These are phyloP conservation scores for Sporothrix brasiliensis DNA, from an alignment of 2,329 filamentous ascomycete species.

Conservation along the genomic window DNA sequence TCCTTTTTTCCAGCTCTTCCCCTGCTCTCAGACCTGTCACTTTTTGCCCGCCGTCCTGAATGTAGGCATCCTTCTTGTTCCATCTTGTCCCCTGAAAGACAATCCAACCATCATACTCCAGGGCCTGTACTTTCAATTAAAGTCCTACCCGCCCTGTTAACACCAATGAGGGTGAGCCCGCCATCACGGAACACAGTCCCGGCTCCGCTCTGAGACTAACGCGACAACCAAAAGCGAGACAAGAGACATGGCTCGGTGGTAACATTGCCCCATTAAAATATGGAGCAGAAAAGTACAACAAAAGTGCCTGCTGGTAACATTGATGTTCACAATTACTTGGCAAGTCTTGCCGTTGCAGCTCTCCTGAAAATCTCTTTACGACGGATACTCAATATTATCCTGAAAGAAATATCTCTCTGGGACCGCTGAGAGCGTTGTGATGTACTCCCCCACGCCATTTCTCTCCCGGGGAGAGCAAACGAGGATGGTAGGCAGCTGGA, in stretches of 20 bases:
- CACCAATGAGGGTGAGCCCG: background rate
- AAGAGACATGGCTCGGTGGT: background rate
- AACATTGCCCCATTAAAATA: background rate
- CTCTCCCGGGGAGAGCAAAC: background rate
- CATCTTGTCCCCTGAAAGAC: background rate
- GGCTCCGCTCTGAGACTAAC: constrained; percentile 16
- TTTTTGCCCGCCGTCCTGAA: background rate
- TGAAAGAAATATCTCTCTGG: background rate
- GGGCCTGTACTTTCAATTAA: background rate
- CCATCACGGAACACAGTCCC: constrained; percentile 23
- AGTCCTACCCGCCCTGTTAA: background rate
- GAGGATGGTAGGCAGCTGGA: too few relatives aligned
- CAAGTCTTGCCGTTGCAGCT: constrained; percentile 8
- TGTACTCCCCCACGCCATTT: background rate
- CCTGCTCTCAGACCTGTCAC: background rate
- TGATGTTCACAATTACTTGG: background rate
- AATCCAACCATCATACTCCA: background rate
- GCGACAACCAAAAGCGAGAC: background rate
- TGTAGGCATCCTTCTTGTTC: background rate
- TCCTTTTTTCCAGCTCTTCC: background rate
- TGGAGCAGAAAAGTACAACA: background rate
- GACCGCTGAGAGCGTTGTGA: background rate
- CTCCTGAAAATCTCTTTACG: constrained; percentile 8
- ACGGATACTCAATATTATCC: too few relatives aligned
- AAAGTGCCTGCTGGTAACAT: background rate